Evolutionary conservation across 495 filamentous ascomycete genomes (phyloP), one percentile per base, ranked within the genome.

Genomic region (Podospora conica): DNA sequence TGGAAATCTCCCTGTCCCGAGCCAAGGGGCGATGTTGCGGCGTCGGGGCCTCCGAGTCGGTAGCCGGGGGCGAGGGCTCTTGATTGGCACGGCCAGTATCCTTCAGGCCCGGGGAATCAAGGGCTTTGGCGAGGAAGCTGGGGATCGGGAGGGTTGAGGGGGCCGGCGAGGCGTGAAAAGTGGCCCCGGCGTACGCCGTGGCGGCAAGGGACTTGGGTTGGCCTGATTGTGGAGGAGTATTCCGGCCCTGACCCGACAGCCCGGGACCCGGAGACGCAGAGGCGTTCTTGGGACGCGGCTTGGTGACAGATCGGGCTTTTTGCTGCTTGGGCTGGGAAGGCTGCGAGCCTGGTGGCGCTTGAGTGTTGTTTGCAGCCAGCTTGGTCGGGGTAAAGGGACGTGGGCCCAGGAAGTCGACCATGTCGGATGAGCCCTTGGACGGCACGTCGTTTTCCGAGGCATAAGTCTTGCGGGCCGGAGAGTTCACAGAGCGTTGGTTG

Each of bases 91-190:
- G 73, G 23, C 71, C 65, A 8, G 66, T 57, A 24, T 79, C 68
- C 80, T 69, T 71, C n/a, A 71, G 40, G 9, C 58, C 57, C 18
- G 84, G 83, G 8, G 84, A 85, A 57, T 90, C 87, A 12, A 92
- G 80, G 0, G 91, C 89, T 64, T 88, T 93, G n/a, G 90, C 90
- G 61, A 96, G 85, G 74, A 96, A 96, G 74, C 87, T 95, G 1
- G 95, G 95, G 54, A 97, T 91, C 0, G 96, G 96, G 6, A 99
- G 84, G n/a, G 91, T 86, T 3, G 93, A 94, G 2, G 96, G 90
- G 3, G 93, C 93, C 15, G 95, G 95, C 2, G 95, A 99, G 11
- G 91, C 90, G 74, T 97, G 94, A 76, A 99, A 99, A 0, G 91
- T 96, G 18, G 93, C 91, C 18, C 95, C 95, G 15, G 95, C 95